phyloP scores from a whole-genome alignment of 495 filamentous ascomycete species.

The Daldinia bambusicola region DNA sequence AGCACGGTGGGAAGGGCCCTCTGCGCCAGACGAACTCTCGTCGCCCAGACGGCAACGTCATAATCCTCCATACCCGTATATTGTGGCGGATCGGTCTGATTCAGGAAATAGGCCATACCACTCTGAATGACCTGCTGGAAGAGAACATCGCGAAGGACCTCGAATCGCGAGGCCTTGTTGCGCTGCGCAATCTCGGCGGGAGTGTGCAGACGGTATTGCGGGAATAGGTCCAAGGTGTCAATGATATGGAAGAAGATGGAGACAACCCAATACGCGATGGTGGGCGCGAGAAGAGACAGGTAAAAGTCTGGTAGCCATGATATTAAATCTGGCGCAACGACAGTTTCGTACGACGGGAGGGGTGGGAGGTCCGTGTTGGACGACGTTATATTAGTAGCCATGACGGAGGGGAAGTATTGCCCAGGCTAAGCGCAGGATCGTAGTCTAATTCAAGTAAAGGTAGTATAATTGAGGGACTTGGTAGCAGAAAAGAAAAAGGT shows the following conservation, averaged over 20 bases:
- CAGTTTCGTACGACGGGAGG: conserved; percentile 76
- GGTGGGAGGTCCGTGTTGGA: conserved; percentile 71
- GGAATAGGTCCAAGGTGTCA: conserved; percentile 82
- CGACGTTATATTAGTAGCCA: conserved; percentile 48
- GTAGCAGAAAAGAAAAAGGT: not conserved
- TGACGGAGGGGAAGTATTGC: conserved; percentile 23
- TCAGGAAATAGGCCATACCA: conserved; percentile 67
- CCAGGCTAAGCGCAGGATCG: conserved; percentile 14
- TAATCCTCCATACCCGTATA: conserved; percentile 79
- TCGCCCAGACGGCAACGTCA: conserved; percentile 84
- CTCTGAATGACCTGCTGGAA: conserved; percentile 91
- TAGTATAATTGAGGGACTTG: conserved; percentile 4
- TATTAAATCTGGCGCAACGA: conserved; percentile 73
- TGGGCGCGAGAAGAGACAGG: conserved; percentile 76
- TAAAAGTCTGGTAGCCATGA: conserved; percentile 83
- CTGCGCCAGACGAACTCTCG: conserved; percentile 75
- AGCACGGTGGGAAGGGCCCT: conserved; percentile 70
- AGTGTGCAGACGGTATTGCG: conserved; percentile 90
- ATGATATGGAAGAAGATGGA: conserved; percentile 89
- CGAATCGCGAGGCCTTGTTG: conserved; percentile 83
- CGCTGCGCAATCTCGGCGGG: conserved; percentile 86
- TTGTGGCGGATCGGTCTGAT: conserved; percentile 71
- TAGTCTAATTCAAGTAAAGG: not conserved
- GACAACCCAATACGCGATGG: conserved; percentile 86
- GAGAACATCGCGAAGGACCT: conserved; percentile 87